Evolutionary conservation across 1,284 basidiomycete genomes (phyloP), one percentile per base, ranked within the genome.

Genomic region (Ceratobasidium sp.): DNA sequence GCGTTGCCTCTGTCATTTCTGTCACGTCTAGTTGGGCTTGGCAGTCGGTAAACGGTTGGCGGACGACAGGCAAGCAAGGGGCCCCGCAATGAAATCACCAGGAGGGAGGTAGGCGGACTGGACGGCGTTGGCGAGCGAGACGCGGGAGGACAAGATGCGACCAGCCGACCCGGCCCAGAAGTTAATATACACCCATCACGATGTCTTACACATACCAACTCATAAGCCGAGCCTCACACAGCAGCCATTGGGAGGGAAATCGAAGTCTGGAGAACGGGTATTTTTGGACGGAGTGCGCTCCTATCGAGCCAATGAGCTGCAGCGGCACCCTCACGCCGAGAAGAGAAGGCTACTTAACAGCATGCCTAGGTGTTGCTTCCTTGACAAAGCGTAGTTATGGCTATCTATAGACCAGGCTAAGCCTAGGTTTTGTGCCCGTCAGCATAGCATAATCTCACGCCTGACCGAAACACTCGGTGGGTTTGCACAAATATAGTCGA

Each of bases 1-100:
- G 83, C 50, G 89, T 91, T 16, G 58, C 38, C 26, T 61, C 66
- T 32, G 61, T 54, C 49, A 67, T 73, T 50, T 57, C 52, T 43
- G 18, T 52, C 16, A 21, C 44, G 41, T 28, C 23, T 16, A 16
- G 23, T 35, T 28, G 28, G 41, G 21, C 16, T 6, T 1, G 23
- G 41, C 23, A 18, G 35, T 30, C 26, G 44, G 21, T 7, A 16
- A 67, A 57, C 35, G 18, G 28, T n/a, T 32, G n/a, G 52, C 41
- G 66, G 66, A 38, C 35, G n/a, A 16, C n/a, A 14, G 44, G 38
- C 38, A 41, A 26, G n/a, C 38, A 35, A 41, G 38, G 18, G 57
- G 28, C 21, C n/a, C n/a, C n/a, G n/a, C 23, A 41, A 43, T 21
- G 32, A 23, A 21, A 23, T 2, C 9, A n/a, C 18, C 8, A 13